Conservation (phyloP, 2,329 filamentous ascomycete species). For the Macrophomina phaseolina region DNA sequence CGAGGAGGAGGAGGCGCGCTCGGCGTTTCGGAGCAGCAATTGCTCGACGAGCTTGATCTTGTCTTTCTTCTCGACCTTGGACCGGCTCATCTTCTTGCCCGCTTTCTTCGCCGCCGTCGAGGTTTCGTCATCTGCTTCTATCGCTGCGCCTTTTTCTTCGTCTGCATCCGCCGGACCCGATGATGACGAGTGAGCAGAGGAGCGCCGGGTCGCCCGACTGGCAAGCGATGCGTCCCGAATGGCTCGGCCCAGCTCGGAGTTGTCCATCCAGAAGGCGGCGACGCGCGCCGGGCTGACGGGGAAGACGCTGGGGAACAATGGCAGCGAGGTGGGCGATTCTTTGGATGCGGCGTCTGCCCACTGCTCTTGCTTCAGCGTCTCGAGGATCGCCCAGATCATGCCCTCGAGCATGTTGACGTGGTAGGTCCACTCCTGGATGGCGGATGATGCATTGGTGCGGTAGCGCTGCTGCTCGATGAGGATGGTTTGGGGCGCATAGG, state of each 20-base stretch:
- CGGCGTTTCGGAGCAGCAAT: constrained; percentile 15
- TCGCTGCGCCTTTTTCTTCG: too few relatives aligned
- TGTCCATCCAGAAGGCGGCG: constrained; percentile 41
- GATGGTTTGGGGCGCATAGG: constrained; percentile 67
- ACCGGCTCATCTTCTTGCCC: constrained; percentile 37
- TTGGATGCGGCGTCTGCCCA: neutral
- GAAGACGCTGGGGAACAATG: constrained; percentile 30
- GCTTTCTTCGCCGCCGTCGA: neutral
- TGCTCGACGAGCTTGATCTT: constrained; percentile 66
- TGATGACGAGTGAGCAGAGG: neutral
- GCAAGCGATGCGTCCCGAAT: neutral
- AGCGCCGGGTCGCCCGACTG: neutral
- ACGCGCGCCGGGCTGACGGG: constrained; percentile 46
- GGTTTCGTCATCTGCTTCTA: neutral
- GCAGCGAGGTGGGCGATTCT: too few relatives aligned
- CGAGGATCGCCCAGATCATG: constrained; percentile 76
- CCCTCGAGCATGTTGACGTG: constrained; percentile 81
- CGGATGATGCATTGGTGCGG: constrained; percentile 66
- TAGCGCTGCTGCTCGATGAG: constrained; percentile 72
- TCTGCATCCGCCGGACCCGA: neutral
- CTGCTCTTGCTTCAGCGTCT: constrained; percentile 56
- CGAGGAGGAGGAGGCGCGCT: too few relatives aligned
- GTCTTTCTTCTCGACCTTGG: constrained; percentile 57
- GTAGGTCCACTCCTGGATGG: constrained; percentile 81
- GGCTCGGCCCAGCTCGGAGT: constrained; percentile 14